Evolutionary conservation across 139 green algal genomes (phyloP).

Genomic region (Spirogloea muscicola): DNA sequence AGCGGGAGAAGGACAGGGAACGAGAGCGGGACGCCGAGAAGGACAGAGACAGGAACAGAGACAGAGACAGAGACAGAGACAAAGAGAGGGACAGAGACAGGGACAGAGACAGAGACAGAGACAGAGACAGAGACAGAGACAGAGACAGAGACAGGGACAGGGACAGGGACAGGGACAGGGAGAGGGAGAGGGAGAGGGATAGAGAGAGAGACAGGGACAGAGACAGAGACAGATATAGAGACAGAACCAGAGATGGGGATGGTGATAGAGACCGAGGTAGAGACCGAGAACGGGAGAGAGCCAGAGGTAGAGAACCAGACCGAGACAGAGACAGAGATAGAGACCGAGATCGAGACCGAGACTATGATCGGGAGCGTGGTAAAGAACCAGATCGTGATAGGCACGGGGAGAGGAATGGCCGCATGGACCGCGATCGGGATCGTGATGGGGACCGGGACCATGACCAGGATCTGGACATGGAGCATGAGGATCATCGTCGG

Average conservation of each 20-base stretch:
- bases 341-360: no score
- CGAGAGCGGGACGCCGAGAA: not conserved
- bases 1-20: conserved; percentile 4
- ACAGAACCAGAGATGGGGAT: conserved; percentile 13
- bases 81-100: not conserved
- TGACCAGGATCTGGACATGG: not conserved
- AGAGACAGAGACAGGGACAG: no score
- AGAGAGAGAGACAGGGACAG: no score
- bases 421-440: conserved; percentile 1
- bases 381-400: no score
- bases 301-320: not conserved
- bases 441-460: not conserved
- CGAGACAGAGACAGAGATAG: no score
- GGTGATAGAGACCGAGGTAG: conserved; percentile 1
- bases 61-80: not conserved
- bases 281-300: conserved; percentile 1
- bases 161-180: no score
- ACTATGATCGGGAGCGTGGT: not conserved
- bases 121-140: not conserved
- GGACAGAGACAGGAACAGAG: not conserved
- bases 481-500: conserved; percentile 1
- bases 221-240: no score
- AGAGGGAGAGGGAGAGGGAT: no score
- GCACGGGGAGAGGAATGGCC: not conserved
- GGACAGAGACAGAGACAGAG: not conserved